These are phyloP conservation scores for Metarhizium humberi DNA, from an alignment of 2,329 filamentous ascomycete species.

Conservation along the genomic window DNA sequence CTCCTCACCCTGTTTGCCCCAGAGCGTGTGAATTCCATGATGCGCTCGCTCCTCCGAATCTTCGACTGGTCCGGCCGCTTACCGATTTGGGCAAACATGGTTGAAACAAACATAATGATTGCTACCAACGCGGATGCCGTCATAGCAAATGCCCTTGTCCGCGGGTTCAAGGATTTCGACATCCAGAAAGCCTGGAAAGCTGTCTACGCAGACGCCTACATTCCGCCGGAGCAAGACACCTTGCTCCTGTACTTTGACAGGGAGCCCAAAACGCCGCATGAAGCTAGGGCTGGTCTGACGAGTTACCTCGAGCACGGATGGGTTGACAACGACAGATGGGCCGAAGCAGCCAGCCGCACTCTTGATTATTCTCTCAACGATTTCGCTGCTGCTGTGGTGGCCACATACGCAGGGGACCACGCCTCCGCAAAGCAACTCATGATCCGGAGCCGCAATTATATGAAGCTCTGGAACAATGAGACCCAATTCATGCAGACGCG, in stretches of 20 bases:
- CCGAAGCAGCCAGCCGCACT: slow-evolving; percentile 35
- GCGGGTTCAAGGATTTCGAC: slow-evolving; percentile 33
- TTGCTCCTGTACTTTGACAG: slow-evolving; percentile 36
- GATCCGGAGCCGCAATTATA: slow-evolving; percentile 30
- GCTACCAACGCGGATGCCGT: slow-evolving; percentile 38
- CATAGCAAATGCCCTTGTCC: slow-evolving; percentile 34
- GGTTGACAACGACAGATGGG: slow-evolving; percentile 37
- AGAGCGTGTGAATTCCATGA: slow-evolving; percentile 36
- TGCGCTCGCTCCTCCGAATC: slow-evolving; percentile 33
- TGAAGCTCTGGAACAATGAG: slow-evolving; percentile 29
- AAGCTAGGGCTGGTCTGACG: slow-evolving; percentile 35
- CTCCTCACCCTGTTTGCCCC: slow-evolving; percentile 35
- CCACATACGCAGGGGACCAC: slow-evolving; percentile 24
- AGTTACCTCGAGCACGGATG: slow-evolving; percentile 33
- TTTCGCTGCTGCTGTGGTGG: slow-evolving; percentile 31
- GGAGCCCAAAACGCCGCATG: slow-evolving; percentile 33
- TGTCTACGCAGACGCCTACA: slow-evolving; percentile 34
- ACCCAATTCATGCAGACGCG: slow-evolving; percentile 38
- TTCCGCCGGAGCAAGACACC: slow-evolving; percentile 32
- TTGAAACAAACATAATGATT: slow-evolving; percentile 42
- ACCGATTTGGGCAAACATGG: slow-evolving; percentile 39
- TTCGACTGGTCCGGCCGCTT: slow-evolving; percentile 36
- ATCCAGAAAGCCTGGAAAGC: slow-evolving; percentile 32
- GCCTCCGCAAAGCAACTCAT: slow-evolving; percentile 21
- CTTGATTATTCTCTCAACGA: slow-evolving; percentile 39